A percentile compares a stretch with the other conserved stretches of the same genome.
Conservation (phyloP, 805 yeast species). For the Saturnispora halmiae region DNA sequence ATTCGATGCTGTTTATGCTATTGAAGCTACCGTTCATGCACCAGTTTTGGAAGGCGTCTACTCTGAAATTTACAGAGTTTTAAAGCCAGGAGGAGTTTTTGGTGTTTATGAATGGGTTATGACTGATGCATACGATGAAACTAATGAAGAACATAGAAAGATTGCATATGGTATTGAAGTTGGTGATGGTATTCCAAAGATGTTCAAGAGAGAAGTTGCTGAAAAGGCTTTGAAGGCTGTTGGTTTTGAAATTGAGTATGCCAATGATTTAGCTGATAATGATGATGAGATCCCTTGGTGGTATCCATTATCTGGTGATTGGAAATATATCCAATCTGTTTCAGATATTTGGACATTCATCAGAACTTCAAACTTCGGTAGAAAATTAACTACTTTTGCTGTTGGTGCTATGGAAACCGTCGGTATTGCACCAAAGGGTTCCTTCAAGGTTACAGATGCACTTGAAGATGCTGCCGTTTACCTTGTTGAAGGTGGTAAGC, state of each 20-base stretch:
- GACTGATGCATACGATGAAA: conserved; percentile 89
- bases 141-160: conserved; percentile 80
- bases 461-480: conserved; percentile 96
- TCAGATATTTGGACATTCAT: conserved; percentile 74
- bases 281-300: conserved; percentile 93
- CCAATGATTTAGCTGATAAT: conserved; percentile 73
- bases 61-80: conserved; percentile 84
- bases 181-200: conserved; percentile 98
- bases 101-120: conserved; percentile 99
- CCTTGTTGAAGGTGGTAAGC: conserved; percentile 86
- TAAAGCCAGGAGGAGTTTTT: conserved; percentile 95
- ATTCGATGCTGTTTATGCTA: conserved; percentile 95
- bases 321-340: conserved; percentile 74
- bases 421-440: conserved; percentile 90
- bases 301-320: conserved; percentile 91
- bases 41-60: conserved; percentile 95
- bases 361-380: conserved; percentile 83
- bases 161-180: conserved; percentile 95
- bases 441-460: conserved; percentile 80
- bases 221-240: conserved; percentile 74
- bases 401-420: conserved; percentile 76
- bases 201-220: conserved; percentile 82
- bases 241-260: conserved; percentile 75
- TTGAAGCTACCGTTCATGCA: conserved; percentile 98
- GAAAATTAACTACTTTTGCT: conserved; percentile 71